phyloP scores from a whole-genome alignment of 257 asterid species.

The Nicotiana attenuata region DNA sequence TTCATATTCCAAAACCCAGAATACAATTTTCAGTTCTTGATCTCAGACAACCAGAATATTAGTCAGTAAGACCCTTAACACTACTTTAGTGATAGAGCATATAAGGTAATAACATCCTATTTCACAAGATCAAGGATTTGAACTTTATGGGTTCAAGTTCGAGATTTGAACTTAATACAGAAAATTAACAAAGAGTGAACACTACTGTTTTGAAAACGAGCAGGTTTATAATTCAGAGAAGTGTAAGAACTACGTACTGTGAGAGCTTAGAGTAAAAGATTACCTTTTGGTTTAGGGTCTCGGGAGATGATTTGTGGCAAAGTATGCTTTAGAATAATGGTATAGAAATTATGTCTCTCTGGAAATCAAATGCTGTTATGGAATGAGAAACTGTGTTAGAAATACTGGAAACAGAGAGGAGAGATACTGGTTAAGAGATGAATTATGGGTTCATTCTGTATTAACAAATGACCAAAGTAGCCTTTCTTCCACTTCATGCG shows the following conservation, averaged over 20 bases:
- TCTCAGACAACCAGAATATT: not conserved
- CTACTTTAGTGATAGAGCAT: not conserved
- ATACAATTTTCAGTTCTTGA: not conserved
- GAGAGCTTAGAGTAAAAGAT: not conserved
- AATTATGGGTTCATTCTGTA: not conserved
- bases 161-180: constrained; percentile 3
- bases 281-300: constrained; percentile 1
- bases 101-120: not conserved
- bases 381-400: constrained; percentile 7
- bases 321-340: not conserved
- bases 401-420: constrained; percentile 6
- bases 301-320: constrained; percentile 5
- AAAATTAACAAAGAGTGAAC: not conserved
- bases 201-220: not conserved
- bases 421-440: not conserved
- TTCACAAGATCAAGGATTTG: not conserved
- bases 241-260: not conserved
- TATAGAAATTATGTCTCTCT: not conserved
- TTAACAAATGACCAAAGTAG: not conserved
- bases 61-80: not conserved
- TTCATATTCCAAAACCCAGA: not conserved
- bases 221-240: not conserved
- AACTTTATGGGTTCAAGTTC: not conserved
- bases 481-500: not conserved
- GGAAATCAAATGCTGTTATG: not conserved